Base-by-base conservation (phyloP, 2,329 filamentous ascomycete species). In the Periconia digitata region DNA sequence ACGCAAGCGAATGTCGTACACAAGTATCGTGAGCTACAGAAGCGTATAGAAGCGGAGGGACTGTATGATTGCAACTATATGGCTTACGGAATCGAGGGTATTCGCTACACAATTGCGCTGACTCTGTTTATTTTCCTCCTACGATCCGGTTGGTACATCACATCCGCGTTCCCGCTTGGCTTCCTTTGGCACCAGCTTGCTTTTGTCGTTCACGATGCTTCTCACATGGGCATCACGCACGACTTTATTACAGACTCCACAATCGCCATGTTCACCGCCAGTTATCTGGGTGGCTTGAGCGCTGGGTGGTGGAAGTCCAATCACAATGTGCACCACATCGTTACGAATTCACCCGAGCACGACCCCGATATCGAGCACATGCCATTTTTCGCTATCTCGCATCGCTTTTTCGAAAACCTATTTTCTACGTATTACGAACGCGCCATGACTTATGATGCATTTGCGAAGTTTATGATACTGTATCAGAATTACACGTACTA, bases 151-250 rank as follows among this genome's bases (percentile, higher is more conserved):
- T 76, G 73, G 70, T 79, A 76, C 55, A 63, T 70, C n/a, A 74
- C 81, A 2, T 89, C 89, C 47, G 91, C 84, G 1, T 69, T 89
- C 41, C 90, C 86, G 58, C 78, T 97, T 2, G 94, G 92, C 17
- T 79, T 83, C 53, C 81, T 95, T 64, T 97, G 94, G 92, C 94
- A 97, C 66, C 94, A 97, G 69, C 80, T 97, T 22, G 88, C 92
- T 43, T 99, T 99, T 67, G 86, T 87, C 1, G 94, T 90, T 51
- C 94, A 99, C 71, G 94, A 99, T 76, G 90, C 92, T 43, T 92
- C 90, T 6, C 94, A 99, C 72, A 95, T 96, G 87, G 94, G 90
- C 57, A 96, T 99, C 61, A 99, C 94, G 2, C 92, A 97, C 72
- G 80, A 86, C 67, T 97, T 92, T 69, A 85, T 88, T 42, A 73